Evolutionary conservation across 306 rosid species (phyloP).

Genomic region (Rosa chinensis): DNA sequence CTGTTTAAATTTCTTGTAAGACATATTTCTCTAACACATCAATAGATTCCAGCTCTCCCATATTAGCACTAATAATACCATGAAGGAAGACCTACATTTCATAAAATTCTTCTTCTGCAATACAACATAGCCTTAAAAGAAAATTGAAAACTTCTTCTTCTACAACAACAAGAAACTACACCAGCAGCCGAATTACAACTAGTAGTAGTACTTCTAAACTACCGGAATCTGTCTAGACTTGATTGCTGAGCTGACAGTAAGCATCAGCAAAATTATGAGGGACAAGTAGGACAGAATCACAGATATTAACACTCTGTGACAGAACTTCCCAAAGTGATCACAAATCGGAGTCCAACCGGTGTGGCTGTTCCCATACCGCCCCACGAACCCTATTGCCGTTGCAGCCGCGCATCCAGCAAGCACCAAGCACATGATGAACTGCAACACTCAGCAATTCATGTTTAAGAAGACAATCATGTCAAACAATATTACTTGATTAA

Average conservation of each 20-base stretch:
- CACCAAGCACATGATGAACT: slow-evolving; percentile 40
- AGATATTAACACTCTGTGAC: slow-evolving; percentile 30
- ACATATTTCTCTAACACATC: not conserved
- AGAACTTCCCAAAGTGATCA: slow-evolving; percentile 37
- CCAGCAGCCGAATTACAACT: not conserved
- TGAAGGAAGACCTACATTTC: not conserved
- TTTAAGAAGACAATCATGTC: not conserved
- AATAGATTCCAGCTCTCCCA: not conserved
- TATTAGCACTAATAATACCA: not conserved
- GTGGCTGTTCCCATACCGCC: slow-evolving; percentile 49
- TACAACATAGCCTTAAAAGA: not conserved
- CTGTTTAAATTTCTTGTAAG: not conserved
- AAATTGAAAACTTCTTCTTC: not conserved
- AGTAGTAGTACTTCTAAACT: not conserved
- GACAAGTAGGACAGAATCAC: slow-evolving; percentile 50
- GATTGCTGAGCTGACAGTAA: slow-evolving; percentile 39
- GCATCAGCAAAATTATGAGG: slow-evolving; percentile 32
- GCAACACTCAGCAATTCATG: not conserved
- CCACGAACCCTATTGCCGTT: slow-evolving; percentile 50
- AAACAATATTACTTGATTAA: not conserved
- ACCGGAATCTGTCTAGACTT: slow-evolving; percentile 32
- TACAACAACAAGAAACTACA: not conserved
- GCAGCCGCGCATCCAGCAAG: slow-evolving; percentile 50
- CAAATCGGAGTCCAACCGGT: slow-evolving; percentile 56
- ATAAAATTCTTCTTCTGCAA: not conserved